Evolutionary conservation across 371 early-diverging fungal genomes (phyloP).

Genomic region (Actinomortierella wolfii): DNA sequence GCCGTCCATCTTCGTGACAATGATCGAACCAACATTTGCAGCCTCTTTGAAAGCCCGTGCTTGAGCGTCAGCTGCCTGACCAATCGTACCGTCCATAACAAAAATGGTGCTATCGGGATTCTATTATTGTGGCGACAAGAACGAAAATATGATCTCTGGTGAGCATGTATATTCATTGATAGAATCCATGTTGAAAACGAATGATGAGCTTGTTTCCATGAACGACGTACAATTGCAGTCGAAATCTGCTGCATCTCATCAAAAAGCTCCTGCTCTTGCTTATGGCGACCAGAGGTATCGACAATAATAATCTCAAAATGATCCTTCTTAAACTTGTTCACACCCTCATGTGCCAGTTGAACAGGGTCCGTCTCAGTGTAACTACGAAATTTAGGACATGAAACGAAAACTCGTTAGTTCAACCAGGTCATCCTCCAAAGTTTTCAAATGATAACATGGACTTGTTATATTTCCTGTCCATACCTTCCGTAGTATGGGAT

Average conservation of each 20-base stretch:
- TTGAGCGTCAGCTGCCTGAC: conserved; percentile 98
- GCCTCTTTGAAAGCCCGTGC: conserved; percentile 96
- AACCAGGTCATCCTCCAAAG: too few species aligned
- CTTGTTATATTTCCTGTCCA: neutral
- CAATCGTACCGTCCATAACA: conserved; percentile 99
- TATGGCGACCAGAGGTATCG: conserved; percentile 99
- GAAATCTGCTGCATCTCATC: conserved; percentile 99
- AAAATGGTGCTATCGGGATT: conserved; percentile 95
- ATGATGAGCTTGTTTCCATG: conserved; percentile 1
- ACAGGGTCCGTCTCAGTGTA: conserved; percentile 97
- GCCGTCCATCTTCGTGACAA: conserved; percentile 99
- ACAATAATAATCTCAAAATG: conserved; percentile 98
- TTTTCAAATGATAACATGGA: too few species aligned
- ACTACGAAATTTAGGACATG: conserved; percentile 44
- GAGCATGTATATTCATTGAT: neutral
- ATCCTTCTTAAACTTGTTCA: conserved; percentile 95
- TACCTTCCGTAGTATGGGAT: conserved; percentile 96
- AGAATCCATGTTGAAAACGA: neutral
- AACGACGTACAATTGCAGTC: conserved; percentile 68
- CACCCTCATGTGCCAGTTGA: conserved; percentile 94
- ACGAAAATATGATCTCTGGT: conserved; percentile 1
- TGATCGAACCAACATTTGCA: conserved; percentile 97
- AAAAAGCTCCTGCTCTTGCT: conserved; percentile 98
- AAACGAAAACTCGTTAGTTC: too few species aligned
- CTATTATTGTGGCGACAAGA: conserved; percentile 26